A percentile compares a stretch with the other conserved stretches of the same genome.
These are phyloP conservation scores for Centaurea solstitialis DNA, from an alignment of 129 eudicot species.

Conservation along the genomic window DNA sequence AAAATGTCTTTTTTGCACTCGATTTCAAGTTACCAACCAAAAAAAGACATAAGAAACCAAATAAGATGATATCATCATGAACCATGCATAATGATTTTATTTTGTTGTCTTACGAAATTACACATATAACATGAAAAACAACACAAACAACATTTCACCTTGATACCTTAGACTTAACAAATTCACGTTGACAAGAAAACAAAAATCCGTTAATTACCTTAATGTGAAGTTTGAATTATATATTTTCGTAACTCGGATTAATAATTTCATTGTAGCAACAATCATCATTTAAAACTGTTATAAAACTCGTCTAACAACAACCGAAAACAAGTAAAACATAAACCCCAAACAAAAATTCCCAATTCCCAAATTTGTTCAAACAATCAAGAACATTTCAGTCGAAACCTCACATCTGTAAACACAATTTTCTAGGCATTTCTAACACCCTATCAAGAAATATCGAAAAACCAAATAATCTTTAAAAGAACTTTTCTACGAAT, in stretches of 20 bases:
- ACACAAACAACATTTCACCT: not conserved
- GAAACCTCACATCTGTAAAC: not conserved
- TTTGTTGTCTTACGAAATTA: not conserved
- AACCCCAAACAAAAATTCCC: not conserved
- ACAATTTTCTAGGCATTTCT: not conserved
- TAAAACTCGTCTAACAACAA: not conserved
- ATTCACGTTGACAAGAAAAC: not conserved
- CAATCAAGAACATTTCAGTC: not conserved
- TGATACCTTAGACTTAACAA: not conserved
- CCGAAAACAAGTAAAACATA: not conserved
- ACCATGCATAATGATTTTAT: not conserved
- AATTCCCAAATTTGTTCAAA: not conserved
- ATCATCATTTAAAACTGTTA: not conserved
- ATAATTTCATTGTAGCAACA: not conserved
- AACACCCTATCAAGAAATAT: not conserved
- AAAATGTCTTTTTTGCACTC: not conserved
- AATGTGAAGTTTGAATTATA: not conserved
- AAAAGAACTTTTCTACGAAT: not conserved
- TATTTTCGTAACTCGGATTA: not conserved
- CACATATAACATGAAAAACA: not conserved
- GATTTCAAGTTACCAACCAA: not conserved
- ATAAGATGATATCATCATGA: not conserved
- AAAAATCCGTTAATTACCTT: not conserved
- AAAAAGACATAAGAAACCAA: not conserved
- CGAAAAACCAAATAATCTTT: not conserved